These are phyloP conservation scores for Oemleria cerasiformis DNA, from an alignment of 306 rosid species.

Conservation along the genomic window DNA sequence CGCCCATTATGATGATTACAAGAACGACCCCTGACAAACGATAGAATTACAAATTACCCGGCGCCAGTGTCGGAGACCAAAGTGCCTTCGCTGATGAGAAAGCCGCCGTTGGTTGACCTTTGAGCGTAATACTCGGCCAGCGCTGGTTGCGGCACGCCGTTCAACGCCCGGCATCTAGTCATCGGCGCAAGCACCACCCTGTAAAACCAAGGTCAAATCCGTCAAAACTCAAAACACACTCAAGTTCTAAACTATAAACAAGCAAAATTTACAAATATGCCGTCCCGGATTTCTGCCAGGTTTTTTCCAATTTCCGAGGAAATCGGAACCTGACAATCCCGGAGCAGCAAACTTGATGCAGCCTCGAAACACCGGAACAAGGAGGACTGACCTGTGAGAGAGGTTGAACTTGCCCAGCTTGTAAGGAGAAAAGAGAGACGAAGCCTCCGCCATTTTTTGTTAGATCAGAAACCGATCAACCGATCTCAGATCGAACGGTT, in stretches of 20 bases:
- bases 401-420: slow-evolving; percentile 63
- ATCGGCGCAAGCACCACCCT: slow-evolving; percentile 65
- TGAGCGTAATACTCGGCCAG: slow-evolving; percentile 45
- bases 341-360: not conserved
- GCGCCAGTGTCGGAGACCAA: slow-evolving; percentile 37
- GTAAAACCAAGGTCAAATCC: not conserved
- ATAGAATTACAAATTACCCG: slow-evolving; percentile 39
- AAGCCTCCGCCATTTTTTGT: slow-evolving; percentile 36
- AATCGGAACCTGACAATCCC: not conserved
- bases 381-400: slow-evolving; percentile 60
- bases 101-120: slow-evolving; percentile 49
- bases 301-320: not conserved
- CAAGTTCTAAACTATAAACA: not conserved
- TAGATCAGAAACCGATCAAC: not conserved
- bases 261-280: not conserved
- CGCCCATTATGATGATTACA: not conserved
- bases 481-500: not conserved
- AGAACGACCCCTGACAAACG: not conserved
- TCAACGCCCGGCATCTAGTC: slow-evolving; percentile 56
- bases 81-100: slow-evolving; percentile 56
- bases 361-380: not conserved
- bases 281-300: not conserved
- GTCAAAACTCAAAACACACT: not conserved
- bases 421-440: slow-evolving; percentile 65
- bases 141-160: slow-evolving; percentile 40